Percentiles rank a stretch among this genome's conserved stretches.
These are phyloP conservation scores for Vigna unguiculata DNA, from an alignment of 306 rosid species.

Conservation along the genomic window DNA sequence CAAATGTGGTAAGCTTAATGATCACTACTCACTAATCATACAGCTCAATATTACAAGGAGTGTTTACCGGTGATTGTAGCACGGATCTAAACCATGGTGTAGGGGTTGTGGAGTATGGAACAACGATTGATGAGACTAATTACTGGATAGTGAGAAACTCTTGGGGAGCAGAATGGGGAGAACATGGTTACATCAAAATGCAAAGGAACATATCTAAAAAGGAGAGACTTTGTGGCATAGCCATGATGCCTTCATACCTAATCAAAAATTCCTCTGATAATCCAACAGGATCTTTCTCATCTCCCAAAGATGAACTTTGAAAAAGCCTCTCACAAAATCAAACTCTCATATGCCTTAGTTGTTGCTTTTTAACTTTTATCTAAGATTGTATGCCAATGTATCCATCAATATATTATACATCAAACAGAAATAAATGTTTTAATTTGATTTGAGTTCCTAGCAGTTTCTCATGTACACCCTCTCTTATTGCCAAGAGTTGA, in stretches of 20 bases:
- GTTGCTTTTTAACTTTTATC: too few species aligned
- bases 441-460: too few species aligned
- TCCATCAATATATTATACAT: too few species aligned
- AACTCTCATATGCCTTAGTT: too few species aligned
- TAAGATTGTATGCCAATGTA: too few species aligned
- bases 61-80: conserved; percentile 76
- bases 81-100: conserved; percentile 87
- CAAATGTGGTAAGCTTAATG: too few species aligned
- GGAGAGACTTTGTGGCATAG: conserved; percentile 78
- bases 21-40: too few species aligned
- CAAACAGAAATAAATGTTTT: too few species aligned
- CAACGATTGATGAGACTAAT: conserved; percentile 72
- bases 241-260: conserved; percentile 87
- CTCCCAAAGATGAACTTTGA: conserved; percentile 69
- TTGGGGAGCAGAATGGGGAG: conserved; percentile 95
- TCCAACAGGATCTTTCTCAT: conserved; percentile 48
- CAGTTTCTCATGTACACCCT: too few species aligned
- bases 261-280: conserved; percentile 64
- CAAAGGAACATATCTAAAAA: conserved; percentile 55
- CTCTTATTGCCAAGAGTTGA: too few species aligned
- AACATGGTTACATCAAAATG: conserved; percentile 86
- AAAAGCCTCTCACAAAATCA: conserved; percentile 22
- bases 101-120: conserved; percentile 81
- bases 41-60: too few species aligned
- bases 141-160: conserved; percentile 91